Percentiles rank a stretch among this genome's conserved stretches.
phyloP scores from a whole-genome alignment of 176 grass and related monocot species.

The Avena sativa region DNA sequence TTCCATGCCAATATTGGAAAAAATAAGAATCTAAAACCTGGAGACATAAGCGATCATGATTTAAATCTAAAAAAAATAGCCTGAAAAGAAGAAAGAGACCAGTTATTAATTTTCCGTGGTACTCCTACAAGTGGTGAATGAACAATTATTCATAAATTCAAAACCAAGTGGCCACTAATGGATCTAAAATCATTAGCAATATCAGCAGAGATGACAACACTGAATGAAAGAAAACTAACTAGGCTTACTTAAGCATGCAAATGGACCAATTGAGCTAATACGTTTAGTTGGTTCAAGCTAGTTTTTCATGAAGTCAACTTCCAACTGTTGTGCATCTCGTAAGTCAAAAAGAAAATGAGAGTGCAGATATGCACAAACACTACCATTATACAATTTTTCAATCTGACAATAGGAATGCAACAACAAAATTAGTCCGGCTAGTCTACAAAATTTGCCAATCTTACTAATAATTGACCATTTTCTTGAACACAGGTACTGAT shows the following conservation, averaged over 20 bases:
- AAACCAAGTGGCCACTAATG: not conserved
- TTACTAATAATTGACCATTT: not conserved
- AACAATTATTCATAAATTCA: too few relatives aligned
- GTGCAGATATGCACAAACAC: not conserved
- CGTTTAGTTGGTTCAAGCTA: not conserved
- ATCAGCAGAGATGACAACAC: not conserved
- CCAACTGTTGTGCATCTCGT: not conserved
- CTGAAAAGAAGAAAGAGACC: too few relatives aligned
- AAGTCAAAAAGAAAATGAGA: not conserved
- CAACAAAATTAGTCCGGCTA: too few relatives aligned
- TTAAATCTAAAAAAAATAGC: not conserved
- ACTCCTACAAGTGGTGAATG: too few relatives aligned
- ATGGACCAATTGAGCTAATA: not conserved
- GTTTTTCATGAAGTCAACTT: not conserved
- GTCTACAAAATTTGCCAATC: too few relatives aligned
- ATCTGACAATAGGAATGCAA: too few relatives aligned
- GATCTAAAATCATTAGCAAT: not conserved
- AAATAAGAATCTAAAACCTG: not conserved
- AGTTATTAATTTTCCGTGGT: too few relatives aligned
- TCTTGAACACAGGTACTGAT: not conserved
- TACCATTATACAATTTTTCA: not conserved
- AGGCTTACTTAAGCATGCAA: not conserved
- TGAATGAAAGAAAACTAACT: not conserved
- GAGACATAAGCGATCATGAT: not conserved
- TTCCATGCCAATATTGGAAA: not conserved